Base-by-base conservation (phyloP, 176 grass and related monocot species). In the Hyparrhenia diplandra region DNA sequence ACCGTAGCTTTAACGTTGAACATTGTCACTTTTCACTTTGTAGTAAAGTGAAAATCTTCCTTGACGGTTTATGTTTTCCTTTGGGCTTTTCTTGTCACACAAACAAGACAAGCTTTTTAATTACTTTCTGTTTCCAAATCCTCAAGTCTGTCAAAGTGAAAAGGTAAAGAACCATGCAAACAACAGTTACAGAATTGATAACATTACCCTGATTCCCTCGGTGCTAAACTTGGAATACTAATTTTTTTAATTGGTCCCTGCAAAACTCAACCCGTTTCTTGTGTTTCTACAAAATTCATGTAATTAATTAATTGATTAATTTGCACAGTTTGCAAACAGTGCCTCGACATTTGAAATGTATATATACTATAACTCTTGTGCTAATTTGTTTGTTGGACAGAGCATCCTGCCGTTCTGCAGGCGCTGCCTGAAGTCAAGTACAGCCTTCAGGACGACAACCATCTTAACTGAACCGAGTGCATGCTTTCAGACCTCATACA, bases 371-470 rank as follows among this genome's bases (percentile, higher is more conserved):
- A 9, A 58, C 16, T 57, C n/a, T 4, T 67, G 24, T 28, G 3
- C n/a, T 29, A 8, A 49, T 49, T 47, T 2, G 14, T 45, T 77
- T 14, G 12, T 83, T 10, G 1, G 55, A 2, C 52, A 88, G 87
- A 75, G 41, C 51, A 69, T 79, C 87, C 76, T 75, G 40, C 13
- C 24, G 76, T 88, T 46, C 2, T 84, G 25, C 82, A 75, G 62
- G 87, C 70, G 42, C 63, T 51, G 70, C 82, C 82, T 88, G 87
- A 88, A 2, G 61, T 69, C n/a, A 25, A 61, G 75, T 88, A 88
- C 62, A 40, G 24, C 24, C 43, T 84, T 32, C 81, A 78, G 10
- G 14, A 75, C 18, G 74, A 51, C 69, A 69, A 79, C 20, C 7
- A 63, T 46, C 73, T 80, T 8, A 80, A 71, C 10, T 30, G 25